Evolutionary conservation across 371 early-diverging fungal genomes (phyloP).

Genomic region (Apophysomyces ossiformis): DNA sequence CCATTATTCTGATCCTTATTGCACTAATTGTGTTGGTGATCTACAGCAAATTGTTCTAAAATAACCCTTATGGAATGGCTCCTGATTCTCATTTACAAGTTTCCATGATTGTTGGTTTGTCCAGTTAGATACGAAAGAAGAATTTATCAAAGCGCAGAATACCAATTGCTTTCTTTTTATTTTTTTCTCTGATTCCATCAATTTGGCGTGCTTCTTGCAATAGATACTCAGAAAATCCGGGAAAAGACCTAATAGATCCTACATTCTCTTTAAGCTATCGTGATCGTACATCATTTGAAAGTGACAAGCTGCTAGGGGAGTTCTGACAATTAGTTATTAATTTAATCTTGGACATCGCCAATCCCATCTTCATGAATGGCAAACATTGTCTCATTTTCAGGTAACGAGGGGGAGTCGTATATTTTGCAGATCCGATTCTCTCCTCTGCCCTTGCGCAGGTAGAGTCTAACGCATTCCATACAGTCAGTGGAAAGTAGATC

Average conservation of each 20-base stretch:
- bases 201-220: no score
- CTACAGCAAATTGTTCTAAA: slow-evolving; percentile 67
- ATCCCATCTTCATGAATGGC: slow-evolving; percentile 69
- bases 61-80: neutral
- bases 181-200: no score
- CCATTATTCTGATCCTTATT: slow-evolving; percentile 82
- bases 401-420: slow-evolving; percentile 85
- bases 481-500: neutral
- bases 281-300: no score
- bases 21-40: slow-evolving; percentile 85
- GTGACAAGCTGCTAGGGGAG: no score
- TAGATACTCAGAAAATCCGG: no score
- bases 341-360: slow-evolving; percentile 61
- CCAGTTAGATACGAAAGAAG: no score
- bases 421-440: slow-evolving; percentile 87
- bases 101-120: no score
- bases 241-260: no score
- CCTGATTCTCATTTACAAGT: no score
- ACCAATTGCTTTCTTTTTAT: no score
- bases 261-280: no score
- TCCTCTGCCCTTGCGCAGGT: slow-evolving; percentile 81
- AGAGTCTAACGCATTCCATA: slow-evolving; percentile 50
- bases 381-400: slow-evolving; percentile 77
- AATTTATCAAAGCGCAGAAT: no score
- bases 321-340: neutral